These are phyloP conservation scores for Sphagnum tenellum DNA, from an alignment of 225 moss, liverwort and hornwort genomes.

Conservation along the genomic window DNA sequence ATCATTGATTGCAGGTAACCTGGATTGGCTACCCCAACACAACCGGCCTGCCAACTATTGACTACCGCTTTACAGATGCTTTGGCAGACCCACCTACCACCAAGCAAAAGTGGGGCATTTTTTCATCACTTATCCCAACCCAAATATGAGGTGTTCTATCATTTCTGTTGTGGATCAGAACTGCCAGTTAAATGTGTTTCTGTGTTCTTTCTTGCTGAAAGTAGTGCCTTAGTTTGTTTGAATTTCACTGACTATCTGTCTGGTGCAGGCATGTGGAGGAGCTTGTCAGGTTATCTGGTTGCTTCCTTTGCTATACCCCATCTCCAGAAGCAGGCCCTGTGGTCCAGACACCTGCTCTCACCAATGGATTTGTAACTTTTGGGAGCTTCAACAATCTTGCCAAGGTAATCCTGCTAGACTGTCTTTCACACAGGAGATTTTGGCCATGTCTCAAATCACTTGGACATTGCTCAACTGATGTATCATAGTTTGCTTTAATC, in stretches of 20 bases:
- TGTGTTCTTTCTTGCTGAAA: too few relatives aligned
- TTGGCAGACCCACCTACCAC: slow-evolving; percentile 88
- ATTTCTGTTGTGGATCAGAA: too few relatives aligned
- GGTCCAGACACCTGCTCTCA: slow-evolving; percentile 69
- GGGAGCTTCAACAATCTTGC: slow-evolving; percentile 99
- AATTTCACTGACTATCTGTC: neutral
- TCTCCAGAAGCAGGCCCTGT: slow-evolving; percentile 95
- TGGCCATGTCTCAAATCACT: too few relatives aligned
- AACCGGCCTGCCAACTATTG: slow-evolving; percentile 84
- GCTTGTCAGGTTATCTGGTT: slow-evolving; percentile 80
- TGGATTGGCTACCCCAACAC: slow-evolving; percentile 99
- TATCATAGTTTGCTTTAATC: too few relatives aligned
- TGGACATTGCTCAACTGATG: too few relatives aligned
- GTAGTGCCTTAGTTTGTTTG: too few relatives aligned
- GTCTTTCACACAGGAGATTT: too few relatives aligned
- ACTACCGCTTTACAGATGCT: slow-evolving; percentile 93
- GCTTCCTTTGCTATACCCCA: slow-evolving; percentile 96
- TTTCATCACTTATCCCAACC: neutral
- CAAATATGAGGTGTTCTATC: too few relatives aligned
- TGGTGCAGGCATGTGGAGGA: slow-evolving; percentile 84
- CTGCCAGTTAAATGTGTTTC: too few relatives aligned
- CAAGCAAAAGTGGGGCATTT: slow-evolving; percentile 56
- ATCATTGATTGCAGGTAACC: slow-evolving; percentile 50
- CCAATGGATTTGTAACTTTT: slow-evolving; percentile 87
- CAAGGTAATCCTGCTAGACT: slow-evolving; percentile 34